Base-by-base conservation (phyloP, 148 eudicot species). In the Fagopyrum esculentum region DNA sequence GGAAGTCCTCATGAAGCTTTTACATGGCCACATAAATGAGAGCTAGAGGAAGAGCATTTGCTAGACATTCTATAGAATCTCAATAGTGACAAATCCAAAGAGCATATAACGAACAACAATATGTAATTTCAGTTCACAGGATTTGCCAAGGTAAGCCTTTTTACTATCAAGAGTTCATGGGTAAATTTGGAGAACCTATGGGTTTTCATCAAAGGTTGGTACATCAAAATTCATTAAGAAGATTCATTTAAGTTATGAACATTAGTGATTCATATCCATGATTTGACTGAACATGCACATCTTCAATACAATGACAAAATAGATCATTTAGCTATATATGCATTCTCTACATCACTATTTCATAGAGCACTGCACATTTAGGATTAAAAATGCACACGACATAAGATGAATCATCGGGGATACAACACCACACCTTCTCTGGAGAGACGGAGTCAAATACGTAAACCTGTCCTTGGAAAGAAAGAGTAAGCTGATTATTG, bases 381-480 rank as follows among this genome's bases (percentile, higher is more conserved):
- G 17, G 46, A 13, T 66, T 60, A 3, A 6, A 40, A 10, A 4
- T 66, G 45, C 13, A 63, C 69, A 63, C 10, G 35, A n/a, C 47
- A 66, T 43, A 46, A 66, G 46, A 66, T 63, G 11, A 66, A 35
- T 12, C 71, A 40, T 66, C 71, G 43, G 47, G 46, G 54, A 47
- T 17, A 71, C n/a, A 45, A 19, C 30, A 80, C 72, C 72, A 74
- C 72, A 55, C 96, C 91, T 91, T 91, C 75, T 91, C 96, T 2
- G 96, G 89, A 30, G 89, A 87, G 73, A 91, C 93, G 0, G 89
- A 89, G 78, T 89, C 93, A 72, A 91, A 91, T 68, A 91, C 93
- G 57, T 85, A 91, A 75, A 89, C 93, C 81, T 89, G 93, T 60
- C 91, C 93, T 85, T 89, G 93, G 80, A 89, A 89, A 57, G 96